Evolutionary conservation across 352 stramenopile genomes (phyloP).

Genomic region (Phytophthora pisi): DNA sequence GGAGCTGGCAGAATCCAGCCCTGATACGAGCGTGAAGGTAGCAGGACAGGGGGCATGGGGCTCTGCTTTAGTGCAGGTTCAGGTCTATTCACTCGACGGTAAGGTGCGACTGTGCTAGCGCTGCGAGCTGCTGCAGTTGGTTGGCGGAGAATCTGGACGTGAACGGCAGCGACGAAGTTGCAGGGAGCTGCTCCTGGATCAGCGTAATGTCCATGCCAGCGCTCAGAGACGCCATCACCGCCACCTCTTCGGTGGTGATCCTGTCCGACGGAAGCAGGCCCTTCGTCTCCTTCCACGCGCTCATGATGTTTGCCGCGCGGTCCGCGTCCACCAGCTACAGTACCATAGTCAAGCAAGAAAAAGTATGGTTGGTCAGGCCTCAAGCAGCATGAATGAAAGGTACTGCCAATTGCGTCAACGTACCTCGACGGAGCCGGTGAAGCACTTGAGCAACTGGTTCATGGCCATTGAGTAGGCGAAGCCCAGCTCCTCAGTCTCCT

Average conservation of each 20-base stretch:
- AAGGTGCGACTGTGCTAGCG: slow-evolving; percentile 43
- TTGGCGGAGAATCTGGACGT: slow-evolving; percentile 37
- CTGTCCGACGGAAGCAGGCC: slow-evolving; percentile 33
- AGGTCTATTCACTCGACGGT: slow-evolving; percentile 34
- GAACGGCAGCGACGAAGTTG: slow-evolving; percentile 43
- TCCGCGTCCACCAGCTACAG: slow-evolving; percentile 57
- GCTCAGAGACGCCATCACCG: slow-evolving; percentile 55
- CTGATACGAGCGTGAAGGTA: not conserved
- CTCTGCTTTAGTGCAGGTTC: slow-evolving; percentile 2
- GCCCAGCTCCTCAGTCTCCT: slow-evolving; percentile 75
- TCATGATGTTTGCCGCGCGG: slow-evolving; percentile 50
- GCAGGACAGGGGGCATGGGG: not conserved
- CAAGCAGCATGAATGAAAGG: no score
- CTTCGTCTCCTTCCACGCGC: slow-evolving; percentile 37
- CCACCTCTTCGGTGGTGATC: slow-evolving; percentile 55
- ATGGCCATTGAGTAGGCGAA: slow-evolving; percentile 84
- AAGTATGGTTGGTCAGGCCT: no score
- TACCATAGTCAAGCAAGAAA: not conserved
- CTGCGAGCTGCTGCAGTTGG: slow-evolving; percentile 48
- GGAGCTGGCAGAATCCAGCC: slow-evolving; percentile 22
- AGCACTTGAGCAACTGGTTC: slow-evolving; percentile 82
- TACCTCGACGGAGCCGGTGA: slow-evolving; percentile 82
- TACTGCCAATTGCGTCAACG: not conserved
- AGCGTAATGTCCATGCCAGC: slow-evolving; percentile 65
- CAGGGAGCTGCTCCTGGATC: slow-evolving; percentile 63